A percentile compares a stretch with the other conserved stretches of the same genome.
phyloP scores from a whole-genome alignment of 306 rosid species.

The Lathyrus oleraceus region DNA sequence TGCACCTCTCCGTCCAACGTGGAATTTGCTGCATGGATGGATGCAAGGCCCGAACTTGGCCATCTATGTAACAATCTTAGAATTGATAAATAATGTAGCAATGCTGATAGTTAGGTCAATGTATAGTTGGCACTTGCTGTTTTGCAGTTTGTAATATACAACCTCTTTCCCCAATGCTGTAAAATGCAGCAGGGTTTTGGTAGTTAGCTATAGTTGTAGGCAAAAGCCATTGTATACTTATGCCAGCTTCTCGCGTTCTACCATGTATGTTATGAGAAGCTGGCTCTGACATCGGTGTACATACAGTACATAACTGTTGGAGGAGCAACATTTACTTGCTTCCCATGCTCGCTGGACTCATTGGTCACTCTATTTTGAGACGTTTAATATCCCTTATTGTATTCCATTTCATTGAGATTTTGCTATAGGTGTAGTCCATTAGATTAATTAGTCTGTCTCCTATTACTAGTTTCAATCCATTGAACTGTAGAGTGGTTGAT shows the following conservation, averaged over 20 bases:
- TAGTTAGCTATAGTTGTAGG: background rate
- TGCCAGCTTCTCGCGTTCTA: conserved; percentile 35
- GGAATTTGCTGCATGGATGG: conserved; percentile 73
- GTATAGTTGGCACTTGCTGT: conserved; percentile 46
- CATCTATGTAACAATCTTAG: conserved; percentile 85
- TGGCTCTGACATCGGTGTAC: conserved; percentile 17
- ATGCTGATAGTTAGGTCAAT: conserved; percentile 32
- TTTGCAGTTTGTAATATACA: conserved; percentile 11
- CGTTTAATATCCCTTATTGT: conserved; percentile 10
- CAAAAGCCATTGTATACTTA: conserved; percentile 10
- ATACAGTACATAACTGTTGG: conserved; percentile 15
- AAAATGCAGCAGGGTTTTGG: background rate
- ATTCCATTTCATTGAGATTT: conserved; percentile 19
- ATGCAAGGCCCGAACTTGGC: conserved; percentile 92
- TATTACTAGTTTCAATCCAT: background rate
- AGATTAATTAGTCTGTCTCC: conserved; percentile 3
- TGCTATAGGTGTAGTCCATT: conserved; percentile 13
- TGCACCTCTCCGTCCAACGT: conserved; percentile 50
- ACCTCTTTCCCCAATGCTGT: background rate
- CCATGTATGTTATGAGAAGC: conserved; percentile 26
- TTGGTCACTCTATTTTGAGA: background rate
- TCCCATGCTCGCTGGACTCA: background rate
- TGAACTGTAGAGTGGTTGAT: background rate
- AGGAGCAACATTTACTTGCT: conserved; percentile 30
- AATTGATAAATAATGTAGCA: conserved; percentile 62